Base-by-base conservation (phyloP, 495 filamentous ascomycete species). In the Penicillium taxi region DNA sequence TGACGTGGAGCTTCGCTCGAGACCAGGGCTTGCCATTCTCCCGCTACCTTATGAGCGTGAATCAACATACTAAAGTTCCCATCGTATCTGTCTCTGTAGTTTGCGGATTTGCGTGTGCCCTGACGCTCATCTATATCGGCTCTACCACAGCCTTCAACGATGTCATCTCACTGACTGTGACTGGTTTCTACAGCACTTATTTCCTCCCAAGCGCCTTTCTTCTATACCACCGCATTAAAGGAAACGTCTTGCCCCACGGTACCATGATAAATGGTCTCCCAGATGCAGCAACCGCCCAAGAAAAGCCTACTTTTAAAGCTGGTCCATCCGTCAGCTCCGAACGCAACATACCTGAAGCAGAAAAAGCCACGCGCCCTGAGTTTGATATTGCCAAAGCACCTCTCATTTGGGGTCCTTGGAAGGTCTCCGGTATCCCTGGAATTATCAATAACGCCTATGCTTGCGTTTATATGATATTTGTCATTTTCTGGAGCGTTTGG, bases 1-100 rank as follows among this genome's bases (percentile, higher is more conserved):
- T 72, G 44, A 48, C 55, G 14, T 76, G 73, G 73, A 64, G 66
- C 2, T 75, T 78, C 35, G 64, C 69, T 2, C 52, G 72, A 9
- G 73, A 77, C 37, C 41, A 56, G 12, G 72, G 67, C 8, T 37
- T 70, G 14, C 68, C 72, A 1, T 67, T 59, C 34, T 61, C 61
- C 29, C 48, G 32, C 12, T 63, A 47, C 26, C 25, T 70, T 29
- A 51, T 55, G 23, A 34, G 36, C 9, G 58, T 61, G 45, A 44
- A 58, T 26, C 38, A 33, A 25, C 47, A 40, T 44, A 55, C 46
- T 29, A 32, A 40, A 41, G 45, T 69, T 7, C 67, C 66, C 23
- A 32, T 63, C 7, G 45, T 58, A 41, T 39, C 69, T 22, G 51
- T 72, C 15, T 36, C 51, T 17, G 44, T 63, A 20, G 56, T 61